Conservation (phyloP, 2,329 filamentous ascomycete species). For the Sporothrix brasiliensis region DNA sequence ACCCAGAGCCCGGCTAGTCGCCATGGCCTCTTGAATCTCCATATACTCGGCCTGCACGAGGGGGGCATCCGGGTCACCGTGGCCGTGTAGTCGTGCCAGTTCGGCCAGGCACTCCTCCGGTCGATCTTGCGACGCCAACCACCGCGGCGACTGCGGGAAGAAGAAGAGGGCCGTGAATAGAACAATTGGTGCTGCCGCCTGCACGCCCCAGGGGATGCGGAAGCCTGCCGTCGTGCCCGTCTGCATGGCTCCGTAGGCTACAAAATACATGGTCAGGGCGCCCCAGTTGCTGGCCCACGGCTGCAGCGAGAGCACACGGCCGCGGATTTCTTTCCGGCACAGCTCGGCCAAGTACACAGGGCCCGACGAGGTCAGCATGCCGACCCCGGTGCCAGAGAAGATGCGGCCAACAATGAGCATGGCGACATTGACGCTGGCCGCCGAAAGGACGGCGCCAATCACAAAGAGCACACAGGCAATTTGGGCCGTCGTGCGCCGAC, state of each 20-base stretch:
- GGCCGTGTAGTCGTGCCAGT: conserved; percentile 61
- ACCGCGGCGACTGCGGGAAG: conserved; percentile 55
- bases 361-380: conserved; percentile 72
- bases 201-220: conserved; percentile 52
- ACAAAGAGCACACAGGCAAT: conserved; percentile 8
- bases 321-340: conserved; percentile 52
- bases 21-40: conserved; percentile 73
- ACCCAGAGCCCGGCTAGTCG: conserved; percentile 70
- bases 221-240: conserved; percentile 47
- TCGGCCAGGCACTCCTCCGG: conserved; percentile 53
- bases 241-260: conserved; percentile 48
- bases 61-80: conserved; percentile 64
- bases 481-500: neutral
- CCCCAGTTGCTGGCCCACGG: conserved; percentile 45
- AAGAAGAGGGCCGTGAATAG: conserved; percentile 50
- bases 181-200: neutral
- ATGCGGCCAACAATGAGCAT: conserved; percentile 69
- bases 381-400: conserved; percentile 71
- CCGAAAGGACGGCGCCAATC: neutral
- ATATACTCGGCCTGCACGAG: conserved; percentile 69
- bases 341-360: conserved; percentile 72
- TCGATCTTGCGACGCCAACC: conserved; percentile 54
- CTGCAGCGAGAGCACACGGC: conserved; percentile 49
- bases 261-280: conserved; percentile 53
- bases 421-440: conserved; percentile 44